Evolutionary conservation across 1,139 yeast genomes (phyloP).

Genomic region (Nakaseomyces uthaithaninus): DNA sequence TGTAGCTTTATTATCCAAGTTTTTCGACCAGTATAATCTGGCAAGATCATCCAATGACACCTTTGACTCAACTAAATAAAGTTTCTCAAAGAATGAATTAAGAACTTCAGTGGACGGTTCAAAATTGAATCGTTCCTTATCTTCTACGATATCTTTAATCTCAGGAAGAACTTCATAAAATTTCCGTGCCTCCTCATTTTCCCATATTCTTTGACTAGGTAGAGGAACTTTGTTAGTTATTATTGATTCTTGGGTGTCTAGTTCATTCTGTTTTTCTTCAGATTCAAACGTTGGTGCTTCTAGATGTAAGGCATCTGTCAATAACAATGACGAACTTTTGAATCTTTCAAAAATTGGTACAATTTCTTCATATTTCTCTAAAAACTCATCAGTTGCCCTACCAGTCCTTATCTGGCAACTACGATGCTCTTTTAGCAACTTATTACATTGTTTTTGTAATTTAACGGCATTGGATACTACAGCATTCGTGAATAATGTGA

Average conservation of each 20-base stretch:
- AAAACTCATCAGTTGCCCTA: slow-evolving; percentile 46
- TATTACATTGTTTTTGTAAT: slow-evolving; percentile 34
- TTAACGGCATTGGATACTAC: slow-evolving; percentile 36
- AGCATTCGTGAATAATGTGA: slow-evolving; percentile 42
- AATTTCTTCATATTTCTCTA: slow-evolving; percentile 37
- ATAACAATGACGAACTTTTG: slow-evolving; percentile 36
- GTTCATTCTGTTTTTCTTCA: slow-evolving; percentile 19
- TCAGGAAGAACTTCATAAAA: slow-evolving; percentile 51
- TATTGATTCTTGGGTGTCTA: slow-evolving; percentile 15
- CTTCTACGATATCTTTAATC: slow-evolving; percentile 20
- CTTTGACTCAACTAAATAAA: slow-evolving; percentile 41
- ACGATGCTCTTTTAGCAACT: slow-evolving; percentile 38
- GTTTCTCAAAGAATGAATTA: slow-evolving; percentile 37
- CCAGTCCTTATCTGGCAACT: slow-evolving; percentile 63
- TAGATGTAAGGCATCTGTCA: slow-evolving; percentile 39
- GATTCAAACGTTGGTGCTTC: slow-evolving; percentile 29
- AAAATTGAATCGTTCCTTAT: slow-evolving; percentile 6
- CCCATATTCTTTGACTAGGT: slow-evolving; percentile 48
- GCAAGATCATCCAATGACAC: slow-evolving; percentile 53
- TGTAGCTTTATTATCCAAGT: slow-evolving; percentile 67
- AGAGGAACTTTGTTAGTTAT: slow-evolving; percentile 22
- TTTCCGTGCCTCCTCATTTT: slow-evolving; percentile 49
- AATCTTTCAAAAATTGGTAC: slow-evolving; percentile 40
- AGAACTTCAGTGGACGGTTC: slow-evolving; percentile 36
- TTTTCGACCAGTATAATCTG: slow-evolving; percentile 42